Evolutionary conservation across 768 basidiomycete genomes (phyloP), one percentile per base, ranked within the genome.

Genomic region (Trametes cubensis): DNA sequence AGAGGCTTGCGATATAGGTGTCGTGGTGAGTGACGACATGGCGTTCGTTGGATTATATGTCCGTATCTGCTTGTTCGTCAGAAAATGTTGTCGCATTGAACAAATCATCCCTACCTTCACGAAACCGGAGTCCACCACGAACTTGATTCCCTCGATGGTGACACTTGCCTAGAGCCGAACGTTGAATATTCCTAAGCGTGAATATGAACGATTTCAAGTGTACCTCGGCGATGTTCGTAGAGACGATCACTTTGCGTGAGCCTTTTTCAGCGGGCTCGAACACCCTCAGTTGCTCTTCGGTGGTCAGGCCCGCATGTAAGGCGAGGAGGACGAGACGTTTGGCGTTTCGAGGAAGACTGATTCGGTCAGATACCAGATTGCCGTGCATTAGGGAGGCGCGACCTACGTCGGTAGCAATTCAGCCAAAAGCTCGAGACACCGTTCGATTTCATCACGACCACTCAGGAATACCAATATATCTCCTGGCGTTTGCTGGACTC

Each of bases 201-300:
- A 23, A 14, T 17, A 21, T 14, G 13, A 21, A 13, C 20, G 14
- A 6, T 13, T 41, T 39, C 18, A 1, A 23, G 48, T 14, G 2
- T 65, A 89, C 91, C 76, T 99, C 97, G 17, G 97, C 97, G 51
- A 98, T 95, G 72, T 99, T 99, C 0, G 97, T 99, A 4, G 92
- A 83, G 28, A 97, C 83, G 54, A 99, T 87, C 54, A 97, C 88
- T 74, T 98, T 99, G 56, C 97, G 83, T 3, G 81, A 85, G 48
- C 90, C 89, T 34, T 81, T 78, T n/a, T 86, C 85, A 17, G 91
- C 76, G 7, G 87, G 82, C 61, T 90, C 85, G 69, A 99, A 99
- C 3, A 95, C 88, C 55, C 82, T 81, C 38, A 94, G 81, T 65
- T 99, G 97, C 69, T 97, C 95, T 45, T 92, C 88, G 0, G 86